These are phyloP conservation scores for Sporisorium sorghi DNA, from an alignment of 1,284 basidiomycete genomes.

Conservation along the genomic window DNA sequence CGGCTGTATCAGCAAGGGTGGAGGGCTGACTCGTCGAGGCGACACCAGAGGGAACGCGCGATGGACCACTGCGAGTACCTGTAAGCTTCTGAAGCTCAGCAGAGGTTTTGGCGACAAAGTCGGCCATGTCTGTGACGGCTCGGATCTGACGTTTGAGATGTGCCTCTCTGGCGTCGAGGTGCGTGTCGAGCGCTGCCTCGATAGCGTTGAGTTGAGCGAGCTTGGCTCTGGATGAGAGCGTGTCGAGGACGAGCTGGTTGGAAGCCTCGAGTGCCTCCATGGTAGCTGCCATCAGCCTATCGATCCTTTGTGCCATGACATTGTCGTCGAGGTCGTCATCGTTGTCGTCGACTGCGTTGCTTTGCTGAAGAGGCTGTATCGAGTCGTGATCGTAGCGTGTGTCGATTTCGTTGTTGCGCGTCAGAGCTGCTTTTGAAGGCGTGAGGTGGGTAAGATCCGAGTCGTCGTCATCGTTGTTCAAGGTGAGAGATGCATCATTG, in stretches of 20 bases:
- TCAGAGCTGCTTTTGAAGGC: neutral
- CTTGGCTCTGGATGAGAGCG: constrained; percentile 40
- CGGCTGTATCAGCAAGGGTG: constrained; percentile 24
- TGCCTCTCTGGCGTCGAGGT: constrained; percentile 35
- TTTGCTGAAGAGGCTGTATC: neutral
- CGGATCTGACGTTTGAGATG: constrained; percentile 39
- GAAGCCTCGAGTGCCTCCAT: constrained; percentile 49
- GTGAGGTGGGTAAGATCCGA: neutral
- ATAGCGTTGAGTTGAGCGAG: constrained; percentile 44
- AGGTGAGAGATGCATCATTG: constrained; percentile 30
- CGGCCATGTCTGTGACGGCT: constrained; percentile 42
- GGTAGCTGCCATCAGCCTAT: constrained; percentile 44
- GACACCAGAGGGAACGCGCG: constrained; percentile 6
- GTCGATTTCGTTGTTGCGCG: neutral
- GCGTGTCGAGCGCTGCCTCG: constrained; percentile 42
- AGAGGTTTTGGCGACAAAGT: constrained; percentile 36
- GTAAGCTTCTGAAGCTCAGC: constrained; percentile 31
- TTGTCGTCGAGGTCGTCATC: constrained; percentile 11
- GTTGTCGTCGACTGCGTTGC: constrained; percentile 9
- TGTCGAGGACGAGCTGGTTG: constrained; percentile 40
- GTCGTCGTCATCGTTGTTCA: constrained; percentile 16
- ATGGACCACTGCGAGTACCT: constrained; percentile 1
- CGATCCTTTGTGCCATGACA: constrained; percentile 27
- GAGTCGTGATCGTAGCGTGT: neutral
- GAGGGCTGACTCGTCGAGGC: constrained; percentile 21